Percentiles rank a stretch among this genome's conserved stretches.
These are phyloP conservation scores for Fusarium sp. DNA, from an alignment of 2,329 filamentous ascomycete genomes.

Conservation along the genomic window DNA sequence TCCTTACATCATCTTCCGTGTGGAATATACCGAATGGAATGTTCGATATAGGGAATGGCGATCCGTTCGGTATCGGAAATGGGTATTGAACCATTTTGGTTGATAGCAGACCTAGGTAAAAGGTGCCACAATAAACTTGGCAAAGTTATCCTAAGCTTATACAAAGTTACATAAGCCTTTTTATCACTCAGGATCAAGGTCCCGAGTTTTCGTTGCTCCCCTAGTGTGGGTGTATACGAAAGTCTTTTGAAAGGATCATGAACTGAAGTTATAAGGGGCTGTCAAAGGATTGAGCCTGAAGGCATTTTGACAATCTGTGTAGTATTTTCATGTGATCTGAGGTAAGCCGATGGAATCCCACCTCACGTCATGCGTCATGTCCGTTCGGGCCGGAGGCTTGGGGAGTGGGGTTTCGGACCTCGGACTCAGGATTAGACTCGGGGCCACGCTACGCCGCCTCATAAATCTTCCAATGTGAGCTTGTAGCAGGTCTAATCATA, in stretches of 20 bases:
- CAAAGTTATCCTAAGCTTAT: no score
- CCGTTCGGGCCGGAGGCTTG: neutral
- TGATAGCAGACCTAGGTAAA: no score
- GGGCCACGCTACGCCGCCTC: neutral
- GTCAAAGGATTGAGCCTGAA: neutral
- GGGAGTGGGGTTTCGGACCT: neutral
- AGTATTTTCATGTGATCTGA: neutral
- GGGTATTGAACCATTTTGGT: neutral
- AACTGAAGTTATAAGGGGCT: rapidly evolving
- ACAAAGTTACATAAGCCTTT: no score
- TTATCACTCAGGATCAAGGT: no score
- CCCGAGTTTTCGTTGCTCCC: no score
- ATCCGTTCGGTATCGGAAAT: neutral
- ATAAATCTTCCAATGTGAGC: no score
- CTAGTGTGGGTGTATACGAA: no score
- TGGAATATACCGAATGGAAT: neutral
- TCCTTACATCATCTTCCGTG: neutral
- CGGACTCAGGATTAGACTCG: neutral
- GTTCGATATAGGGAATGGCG: neutral
- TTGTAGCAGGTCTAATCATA: no score
- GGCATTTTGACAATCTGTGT: rapidly evolving
- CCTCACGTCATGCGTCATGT: no score
- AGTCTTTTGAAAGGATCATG: neutral
- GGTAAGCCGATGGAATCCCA: neutral
- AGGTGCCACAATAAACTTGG: no score